Conservation (phyloP, 345 rosid genomes). For the Erysimum cheiranthoides region DNA sequence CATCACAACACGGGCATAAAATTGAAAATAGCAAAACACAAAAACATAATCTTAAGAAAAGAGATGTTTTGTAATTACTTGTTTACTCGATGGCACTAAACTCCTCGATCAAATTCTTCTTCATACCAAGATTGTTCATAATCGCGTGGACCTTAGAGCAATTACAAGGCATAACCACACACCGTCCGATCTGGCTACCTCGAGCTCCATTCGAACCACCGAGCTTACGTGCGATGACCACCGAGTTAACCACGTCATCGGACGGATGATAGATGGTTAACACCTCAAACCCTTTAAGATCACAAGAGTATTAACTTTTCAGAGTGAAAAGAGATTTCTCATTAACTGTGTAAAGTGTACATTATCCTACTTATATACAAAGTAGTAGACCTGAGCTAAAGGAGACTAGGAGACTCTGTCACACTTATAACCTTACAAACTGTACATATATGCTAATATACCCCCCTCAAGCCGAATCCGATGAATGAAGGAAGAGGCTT, state of each 20-base stretch:
- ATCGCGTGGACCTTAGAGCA: constrained; percentile 64
- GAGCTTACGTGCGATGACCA: constrained; percentile 74
- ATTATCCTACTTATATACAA: too few relatives aligned
- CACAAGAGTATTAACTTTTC: too few relatives aligned
- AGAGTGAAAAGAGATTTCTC: too few relatives aligned
- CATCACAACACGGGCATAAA: constrained; percentile 15
- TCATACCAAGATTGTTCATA: constrained; percentile 47
- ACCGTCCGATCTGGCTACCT: constrained; percentile 24
- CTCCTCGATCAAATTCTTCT: constrained; percentile 65
- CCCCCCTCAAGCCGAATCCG: too few relatives aligned
- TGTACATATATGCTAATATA: too few relatives aligned
- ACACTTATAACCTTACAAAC: too few relatives aligned
- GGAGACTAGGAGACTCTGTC: too few relatives aligned
- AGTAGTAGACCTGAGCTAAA: too few relatives aligned
- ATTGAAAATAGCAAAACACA: constrained; percentile 22
- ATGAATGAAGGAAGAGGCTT: too few relatives aligned
- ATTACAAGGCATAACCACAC: constrained; percentile 57
- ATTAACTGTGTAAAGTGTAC: too few relatives aligned
- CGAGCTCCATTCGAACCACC: constrained; percentile 29
- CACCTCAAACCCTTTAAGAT: constrained; percentile 75
- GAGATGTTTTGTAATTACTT: constrained; percentile 5
- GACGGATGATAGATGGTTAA: constrained; percentile 78
- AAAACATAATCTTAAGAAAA: constrained; percentile 5
- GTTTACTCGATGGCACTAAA: constrained; percentile 34
- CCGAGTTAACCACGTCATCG: constrained; percentile 87